Conservation (phyloP, 106 monocot genomes). For the Platanthera zijinensis region DNA sequence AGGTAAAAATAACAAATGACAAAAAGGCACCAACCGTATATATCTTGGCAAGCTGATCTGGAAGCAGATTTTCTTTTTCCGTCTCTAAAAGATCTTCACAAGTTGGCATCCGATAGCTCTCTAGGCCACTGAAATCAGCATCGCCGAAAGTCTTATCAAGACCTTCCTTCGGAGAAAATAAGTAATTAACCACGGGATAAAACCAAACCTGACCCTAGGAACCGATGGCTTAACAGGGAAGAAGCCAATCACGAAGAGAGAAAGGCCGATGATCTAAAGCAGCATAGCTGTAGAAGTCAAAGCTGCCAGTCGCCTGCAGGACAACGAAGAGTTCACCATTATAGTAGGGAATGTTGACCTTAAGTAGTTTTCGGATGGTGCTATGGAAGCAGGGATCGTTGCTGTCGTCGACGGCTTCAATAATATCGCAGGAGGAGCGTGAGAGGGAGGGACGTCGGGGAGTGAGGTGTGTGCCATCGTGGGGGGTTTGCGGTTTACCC, state of each 20-base stretch:
- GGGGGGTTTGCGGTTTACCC: too few relatives aligned
- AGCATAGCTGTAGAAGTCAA: conserved; percentile 41
- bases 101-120: conserved; percentile 62
- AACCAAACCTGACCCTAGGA: conserved; percentile 56
- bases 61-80: conserved; percentile 20
- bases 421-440: too few relatives aligned
- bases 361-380: too few relatives aligned
- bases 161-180: neutral
- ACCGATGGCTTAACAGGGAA: conserved; percentile 87
- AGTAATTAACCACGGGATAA: neutral
- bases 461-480: too few relatives aligned
- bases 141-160: neutral
- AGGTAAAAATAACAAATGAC: neutral
- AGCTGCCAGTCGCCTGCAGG: conserved; percentile 30
- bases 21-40: conserved; percentile 42
- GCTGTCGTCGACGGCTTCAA: too few relatives aligned
- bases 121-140: conserved; percentile 46
- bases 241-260: conserved; percentile 72
- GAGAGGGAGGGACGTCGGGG: too few relatives aligned
- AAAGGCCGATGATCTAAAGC: conserved; percentile 76
- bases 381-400: too few relatives aligned
- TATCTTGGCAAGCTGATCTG: conserved; percentile 48
- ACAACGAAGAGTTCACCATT: conserved; percentile 6
- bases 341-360: neutral
- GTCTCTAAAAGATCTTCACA: conserved; percentile 25